Evolutionary conservation across 371 early-diverging fungal species (phyloP).

Genomic region (Mortierella sp.): DNA sequence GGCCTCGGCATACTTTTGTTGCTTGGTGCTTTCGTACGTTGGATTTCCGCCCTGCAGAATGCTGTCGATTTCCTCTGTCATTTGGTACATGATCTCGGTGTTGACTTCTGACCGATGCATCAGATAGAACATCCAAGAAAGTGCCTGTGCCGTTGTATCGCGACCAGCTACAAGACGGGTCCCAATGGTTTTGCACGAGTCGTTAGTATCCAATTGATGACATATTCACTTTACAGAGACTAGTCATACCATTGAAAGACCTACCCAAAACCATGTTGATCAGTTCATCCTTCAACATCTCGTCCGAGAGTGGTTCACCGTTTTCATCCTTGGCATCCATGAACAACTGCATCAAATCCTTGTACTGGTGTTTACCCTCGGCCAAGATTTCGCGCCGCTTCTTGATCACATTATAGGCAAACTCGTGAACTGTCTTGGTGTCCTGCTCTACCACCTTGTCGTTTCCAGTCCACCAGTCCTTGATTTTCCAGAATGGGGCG

Average conservation of each 20-base stretch:
- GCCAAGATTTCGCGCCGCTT: constrained; percentile 42
- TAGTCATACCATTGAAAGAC: too few species aligned
- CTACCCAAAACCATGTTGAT: too few species aligned
- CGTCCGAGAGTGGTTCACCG: constrained; percentile 61
- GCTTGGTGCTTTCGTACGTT: constrained; percentile 58
- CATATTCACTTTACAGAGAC: too few species aligned
- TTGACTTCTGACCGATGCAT: constrained; percentile 58
- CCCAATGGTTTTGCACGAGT: too few species aligned
- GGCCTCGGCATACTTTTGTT: constrained; percentile 68
- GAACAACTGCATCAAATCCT: constrained; percentile 71
- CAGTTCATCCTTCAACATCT: constrained; percentile 70
- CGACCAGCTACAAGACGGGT: constrained; percentile 55
- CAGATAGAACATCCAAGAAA: constrained; percentile 75
- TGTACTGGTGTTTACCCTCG: too few species aligned
- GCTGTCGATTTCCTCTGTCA: constrained; percentile 65
- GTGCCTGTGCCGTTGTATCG: constrained; percentile 69
- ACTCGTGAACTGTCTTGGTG: constrained; percentile 47
- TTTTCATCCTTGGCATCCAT: constrained; percentile 68
- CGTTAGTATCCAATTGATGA: too few species aligned
- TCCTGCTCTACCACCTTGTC: constrained; percentile 14
- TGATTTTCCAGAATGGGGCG: constrained; percentile 51
- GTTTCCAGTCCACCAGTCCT: constrained; percentile 46
- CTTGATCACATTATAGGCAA: constrained; percentile 59
- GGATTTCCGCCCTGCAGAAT: constrained; percentile 54
- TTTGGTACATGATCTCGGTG: constrained; percentile 58